Base-by-base conservation (phyloP, 768 basidiomycete species). In the Boletus eberwhitei region DNA sequence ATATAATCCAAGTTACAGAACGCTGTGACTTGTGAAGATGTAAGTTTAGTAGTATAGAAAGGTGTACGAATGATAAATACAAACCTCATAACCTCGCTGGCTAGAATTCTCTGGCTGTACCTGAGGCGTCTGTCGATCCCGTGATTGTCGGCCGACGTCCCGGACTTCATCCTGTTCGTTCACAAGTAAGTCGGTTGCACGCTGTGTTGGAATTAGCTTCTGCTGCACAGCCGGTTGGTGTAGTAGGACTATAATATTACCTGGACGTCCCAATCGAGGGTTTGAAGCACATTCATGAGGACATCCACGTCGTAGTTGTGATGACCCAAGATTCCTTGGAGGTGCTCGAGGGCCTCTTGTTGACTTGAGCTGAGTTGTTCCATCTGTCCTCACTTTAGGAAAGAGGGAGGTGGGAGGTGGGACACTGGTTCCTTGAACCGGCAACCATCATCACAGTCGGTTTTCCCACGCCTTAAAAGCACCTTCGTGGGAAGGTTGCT, bases 1-100 rank as follows among this genome's bases (percentile, higher is more conserved):
- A 50, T 9, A 64, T 19, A 2, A 57, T 36, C 17, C 54, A 53
- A n/a, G 53, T 54, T 39, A 59, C 12, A 24, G 55, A 57, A 17
- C 50, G 42, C 21, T 41, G 57, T 26, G 45, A 8, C 50, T 51
- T 45, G 29, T 19, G 35, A 19, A 22, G 11, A 17, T 19, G 14
- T 12, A 1, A 1, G 35, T 14, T 52, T n/a, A 44, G 29, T 38
- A 17, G n/a, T 17, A 19, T 11, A 32, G 6, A 7, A 17, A 31
- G 22, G 14, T 12, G 13, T n/a, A 14, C 24, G 16, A 13, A 31
- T 4, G 16, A 16, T 17, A 42, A 13, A 8, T n/a, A 39, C 60
- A 26, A 35, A 61, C 60, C 50, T 52, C 54, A 45, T 50, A 42
- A 21, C 36, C 40, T 29, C 50, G 50, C 7, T 48, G 53, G 4